A percentile compares a stretch with the other conserved stretches of the same genome.
Evolutionary conservation across 495 filamentous ascomycete genomes (phyloP).

Genomic region (Echria macrotheca): DNA sequence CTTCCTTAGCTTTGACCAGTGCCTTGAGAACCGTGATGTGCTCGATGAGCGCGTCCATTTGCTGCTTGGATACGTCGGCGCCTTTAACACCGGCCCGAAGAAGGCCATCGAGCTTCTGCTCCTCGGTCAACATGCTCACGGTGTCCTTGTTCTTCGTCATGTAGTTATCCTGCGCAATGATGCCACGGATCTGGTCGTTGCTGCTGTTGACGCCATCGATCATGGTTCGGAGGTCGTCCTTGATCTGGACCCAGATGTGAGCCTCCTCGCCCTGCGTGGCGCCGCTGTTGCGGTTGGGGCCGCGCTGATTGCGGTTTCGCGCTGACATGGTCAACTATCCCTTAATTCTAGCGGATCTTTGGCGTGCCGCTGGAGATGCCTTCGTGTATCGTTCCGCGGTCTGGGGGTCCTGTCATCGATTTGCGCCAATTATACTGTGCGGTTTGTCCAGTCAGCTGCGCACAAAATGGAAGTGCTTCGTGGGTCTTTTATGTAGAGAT

Average conservation of each 20-base stretch:
- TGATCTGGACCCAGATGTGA: slow-evolving; percentile 40
- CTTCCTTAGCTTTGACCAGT: slow-evolving; percentile 53
- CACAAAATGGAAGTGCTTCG: no score
- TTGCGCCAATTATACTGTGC: no score
- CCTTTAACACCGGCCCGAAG: slow-evolving; percentile 39
- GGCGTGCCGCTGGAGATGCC: no score
- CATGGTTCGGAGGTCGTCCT: slow-evolving; percentile 36
- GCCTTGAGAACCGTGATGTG: slow-evolving; percentile 41
- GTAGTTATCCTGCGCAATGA: slow-evolving; percentile 40
- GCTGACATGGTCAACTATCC: slow-evolving; percentile 41
- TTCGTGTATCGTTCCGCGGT: no score
- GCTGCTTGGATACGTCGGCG: slow-evolving; percentile 32
- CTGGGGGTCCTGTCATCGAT: no score
- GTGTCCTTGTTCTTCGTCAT: slow-evolving; percentile 36
- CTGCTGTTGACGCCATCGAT: slow-evolving; percentile 38
- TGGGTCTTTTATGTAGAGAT: no score
- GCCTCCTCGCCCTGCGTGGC: slow-evolving; percentile 44
- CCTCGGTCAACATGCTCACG: slow-evolving; percentile 25
- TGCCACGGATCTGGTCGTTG: slow-evolving; percentile 32
- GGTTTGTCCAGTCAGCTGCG: no score
- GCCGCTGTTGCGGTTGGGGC: slow-evolving; percentile 44
- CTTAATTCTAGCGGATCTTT: no score
- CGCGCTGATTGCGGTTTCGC: slow-evolving; percentile 40
- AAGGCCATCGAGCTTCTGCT: slow-evolving; percentile 35
- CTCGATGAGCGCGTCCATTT: slow-evolving; percentile 37